Percentiles rank a stretch among this genome's conserved stretches.
Evolutionary conservation across 1,139 yeast genomes (phyloP).

Genomic region (Groenewaldozyma auringiensis): DNA sequence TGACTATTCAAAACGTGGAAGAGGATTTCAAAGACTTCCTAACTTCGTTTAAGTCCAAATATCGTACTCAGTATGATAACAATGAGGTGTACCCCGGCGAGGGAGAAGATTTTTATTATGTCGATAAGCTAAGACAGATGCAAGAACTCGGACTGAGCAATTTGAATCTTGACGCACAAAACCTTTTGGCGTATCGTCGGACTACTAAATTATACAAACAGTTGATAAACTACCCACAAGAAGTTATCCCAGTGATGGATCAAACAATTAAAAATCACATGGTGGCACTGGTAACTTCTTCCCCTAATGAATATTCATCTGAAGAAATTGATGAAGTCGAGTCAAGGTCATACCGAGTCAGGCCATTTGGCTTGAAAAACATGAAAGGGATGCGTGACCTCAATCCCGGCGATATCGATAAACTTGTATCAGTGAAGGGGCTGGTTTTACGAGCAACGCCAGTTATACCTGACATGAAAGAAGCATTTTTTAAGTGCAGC

Average conservation of each 20-base stretch:
- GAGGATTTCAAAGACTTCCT: conserved; percentile 74
- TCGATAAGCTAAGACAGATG: conserved; percentile 66
- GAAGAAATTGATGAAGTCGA: conserved; percentile 61
- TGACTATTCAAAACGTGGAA: conserved; percentile 80
- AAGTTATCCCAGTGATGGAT: conserved; percentile 96
- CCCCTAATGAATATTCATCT: conserved; percentile 26
- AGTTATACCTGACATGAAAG: conserved; percentile 95
- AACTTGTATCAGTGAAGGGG: conserved; percentile 85
- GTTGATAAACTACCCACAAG: conserved; percentile 88
- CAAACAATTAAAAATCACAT: conserved; percentile 87
- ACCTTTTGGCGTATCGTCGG: conserved; percentile 65
- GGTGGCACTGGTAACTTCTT: conserved; percentile 66
- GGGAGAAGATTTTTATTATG: conserved; percentile 70
- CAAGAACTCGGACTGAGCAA: conserved; percentile 72
- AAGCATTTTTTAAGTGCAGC: conserved; percentile 90
- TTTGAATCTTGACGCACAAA: conserved; percentile 75
- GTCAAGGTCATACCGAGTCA: conserved; percentile 71
- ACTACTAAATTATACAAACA: conserved; percentile 79
- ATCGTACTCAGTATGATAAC: conserved; percentile 56
- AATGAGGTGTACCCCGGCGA: conserved; percentile 40
- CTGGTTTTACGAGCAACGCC: conserved; percentile 82
- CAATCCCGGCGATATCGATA: conserved; percentile 93
- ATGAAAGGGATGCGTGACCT: conserved; percentile 85
- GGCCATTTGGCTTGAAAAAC: conserved; percentile 60
- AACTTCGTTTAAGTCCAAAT: conserved; percentile 72